phyloP scores from a whole-genome alignment of 2,329 filamentous ascomycete genomes.

The Fusarium sp. region DNA sequence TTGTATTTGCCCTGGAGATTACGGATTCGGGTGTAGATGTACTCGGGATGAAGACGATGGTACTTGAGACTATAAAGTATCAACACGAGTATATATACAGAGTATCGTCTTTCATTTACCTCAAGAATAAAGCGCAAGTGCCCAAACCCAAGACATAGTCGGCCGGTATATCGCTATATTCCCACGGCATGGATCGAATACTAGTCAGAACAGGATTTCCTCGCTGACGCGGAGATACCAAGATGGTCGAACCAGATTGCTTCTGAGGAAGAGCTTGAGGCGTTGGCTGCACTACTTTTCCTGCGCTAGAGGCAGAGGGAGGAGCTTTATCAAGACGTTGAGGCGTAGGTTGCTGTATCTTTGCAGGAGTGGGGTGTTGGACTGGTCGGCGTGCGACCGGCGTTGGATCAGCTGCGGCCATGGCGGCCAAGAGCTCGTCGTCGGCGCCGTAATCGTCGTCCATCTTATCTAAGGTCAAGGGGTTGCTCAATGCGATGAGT shows the following conservation, averaged over 20 bases:
- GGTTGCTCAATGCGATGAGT: background rate
- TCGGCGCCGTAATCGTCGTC: slow-evolving; percentile 69
- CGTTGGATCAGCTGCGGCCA: slow-evolving; percentile 60
- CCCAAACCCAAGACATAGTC: slow-evolving; percentile 91
- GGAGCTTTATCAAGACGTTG: slow-evolving; percentile 66
- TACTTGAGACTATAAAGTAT: slow-evolving; percentile 79
- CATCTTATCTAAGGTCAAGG: slow-evolving; percentile 42
- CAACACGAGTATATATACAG: background rate
- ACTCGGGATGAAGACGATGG: slow-evolving; percentile 95
- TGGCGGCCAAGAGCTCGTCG: slow-evolving; percentile 65
- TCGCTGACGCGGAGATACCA: slow-evolving; percentile 92
- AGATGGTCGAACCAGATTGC: slow-evolving; percentile 77
- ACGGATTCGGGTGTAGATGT: slow-evolving; percentile 93
- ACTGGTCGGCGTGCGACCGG: slow-evolving; percentile 41
- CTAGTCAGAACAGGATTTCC: slow-evolving; percentile 91
- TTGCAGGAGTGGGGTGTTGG: slow-evolving; percentile 57
- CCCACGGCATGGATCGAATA: slow-evolving; percentile 88
- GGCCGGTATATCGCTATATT: slow-evolving; percentile 95
- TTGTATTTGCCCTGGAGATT: slow-evolving; percentile 86
- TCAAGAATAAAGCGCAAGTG: slow-evolving; percentile 92
- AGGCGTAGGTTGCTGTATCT: slow-evolving; percentile 60
- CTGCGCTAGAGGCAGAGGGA: slow-evolving; percentile 51
- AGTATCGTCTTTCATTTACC: slow-evolving; percentile 44
- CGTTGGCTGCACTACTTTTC: slow-evolving; percentile 84
- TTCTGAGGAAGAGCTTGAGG: slow-evolving; percentile 82